Conservation (phyloP, 1,139 yeast species). For the Scheffersomyces quercinus region DNA sequence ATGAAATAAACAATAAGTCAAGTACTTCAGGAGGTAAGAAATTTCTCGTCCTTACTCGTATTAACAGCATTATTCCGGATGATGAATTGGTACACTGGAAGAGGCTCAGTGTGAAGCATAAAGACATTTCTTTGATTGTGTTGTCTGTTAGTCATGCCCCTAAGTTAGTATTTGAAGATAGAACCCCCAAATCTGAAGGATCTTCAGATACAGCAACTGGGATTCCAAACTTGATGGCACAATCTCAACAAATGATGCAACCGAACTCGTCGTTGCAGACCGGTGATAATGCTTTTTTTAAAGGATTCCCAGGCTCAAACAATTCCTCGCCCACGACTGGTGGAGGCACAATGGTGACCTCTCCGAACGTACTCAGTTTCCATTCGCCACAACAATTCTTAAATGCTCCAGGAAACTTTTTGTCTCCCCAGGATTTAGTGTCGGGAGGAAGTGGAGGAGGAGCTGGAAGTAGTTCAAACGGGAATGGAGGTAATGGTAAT, state of each 20-base stretch:
- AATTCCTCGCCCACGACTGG: constrained; percentile 24
- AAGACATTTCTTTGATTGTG: constrained; percentile 67
- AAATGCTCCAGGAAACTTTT: constrained; percentile 35
- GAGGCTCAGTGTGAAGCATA: constrained; percentile 58
- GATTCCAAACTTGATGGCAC: background rate
- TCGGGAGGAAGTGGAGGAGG: constrained; percentile 15
- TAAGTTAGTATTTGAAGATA: constrained; percentile 47
- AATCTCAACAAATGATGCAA: constrained; percentile 2
- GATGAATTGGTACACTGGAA: constrained; percentile 81
- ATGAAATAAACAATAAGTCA: constrained; percentile 32
- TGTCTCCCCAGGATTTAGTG: constrained; percentile 30
- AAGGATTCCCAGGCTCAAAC: constrained; percentile 18
- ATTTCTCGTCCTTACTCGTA: constrained; percentile 65
- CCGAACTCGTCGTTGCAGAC: constrained; percentile 1
- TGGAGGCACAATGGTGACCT: constrained; percentile 31
- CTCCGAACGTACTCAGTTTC: constrained; percentile 33
- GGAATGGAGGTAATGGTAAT: constrained; percentile 6
- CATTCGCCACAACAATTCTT: constrained; percentile 44
- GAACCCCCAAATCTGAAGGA: constrained; percentile 2
- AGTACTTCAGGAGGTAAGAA: constrained; percentile 52
- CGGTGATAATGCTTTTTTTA: constrained; percentile 12
- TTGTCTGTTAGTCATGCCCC: constrained; percentile 71
- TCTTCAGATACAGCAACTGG: constrained; percentile 1
- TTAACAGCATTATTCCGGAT: constrained; percentile 73
- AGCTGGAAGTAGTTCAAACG: constrained; percentile 1